A percentile compares a stretch with the other conserved stretches of the same genome.
Evolutionary conservation across 352 stramenopile species (phyloP).

Genomic region (Globisporangium mamillatum): DNA sequence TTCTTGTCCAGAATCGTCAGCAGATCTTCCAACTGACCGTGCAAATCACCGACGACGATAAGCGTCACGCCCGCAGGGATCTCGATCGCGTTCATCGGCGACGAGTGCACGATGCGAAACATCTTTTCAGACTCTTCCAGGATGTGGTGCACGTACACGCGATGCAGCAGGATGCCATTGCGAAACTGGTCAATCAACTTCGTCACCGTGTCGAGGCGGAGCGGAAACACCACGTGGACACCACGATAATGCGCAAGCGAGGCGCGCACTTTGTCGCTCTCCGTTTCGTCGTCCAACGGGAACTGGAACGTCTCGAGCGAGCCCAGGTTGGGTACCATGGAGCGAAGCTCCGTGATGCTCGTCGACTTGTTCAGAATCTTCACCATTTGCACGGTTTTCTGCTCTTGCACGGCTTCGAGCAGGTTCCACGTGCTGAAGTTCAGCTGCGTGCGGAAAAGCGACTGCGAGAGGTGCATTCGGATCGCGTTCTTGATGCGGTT

Average conservation of each 20-base stretch:
- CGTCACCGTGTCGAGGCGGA: conserved; percentile 75
- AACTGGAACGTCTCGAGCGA: conserved; percentile 66
- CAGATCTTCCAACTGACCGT: conserved; percentile 93
- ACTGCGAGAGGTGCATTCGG: conserved; percentile 61
- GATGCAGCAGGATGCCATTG: conserved; percentile 77
- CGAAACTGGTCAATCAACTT: conserved; percentile 84
- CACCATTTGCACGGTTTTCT: conserved; percentile 82
- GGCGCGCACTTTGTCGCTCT: conserved; percentile 57
- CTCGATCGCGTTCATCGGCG: conserved; percentile 71
- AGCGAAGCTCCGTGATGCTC: conserved; percentile 77
- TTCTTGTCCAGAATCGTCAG: conserved; percentile 93
- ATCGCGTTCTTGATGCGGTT: conserved; percentile 85
- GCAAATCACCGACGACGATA: conserved; percentile 91
- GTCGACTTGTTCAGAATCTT: conserved; percentile 84
- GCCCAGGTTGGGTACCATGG: conserved; percentile 71
- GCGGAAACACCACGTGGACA: conserved; percentile 65
- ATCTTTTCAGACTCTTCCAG: conserved; percentile 64
- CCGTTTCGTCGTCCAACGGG: conserved; percentile 38
- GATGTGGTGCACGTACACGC: conserved; percentile 74
- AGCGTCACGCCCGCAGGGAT: conserved; percentile 82
- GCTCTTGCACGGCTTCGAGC: conserved; percentile 76
- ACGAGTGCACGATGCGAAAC: conserved; percentile 41
- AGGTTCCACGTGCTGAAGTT: conserved; percentile 88
- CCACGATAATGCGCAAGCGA: conserved; percentile 73
- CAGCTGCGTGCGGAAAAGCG: conserved; percentile 77